phyloP scores from a whole-genome alignment of 768 basidiomycete genomes.

The Amanita jacksonii region DNA sequence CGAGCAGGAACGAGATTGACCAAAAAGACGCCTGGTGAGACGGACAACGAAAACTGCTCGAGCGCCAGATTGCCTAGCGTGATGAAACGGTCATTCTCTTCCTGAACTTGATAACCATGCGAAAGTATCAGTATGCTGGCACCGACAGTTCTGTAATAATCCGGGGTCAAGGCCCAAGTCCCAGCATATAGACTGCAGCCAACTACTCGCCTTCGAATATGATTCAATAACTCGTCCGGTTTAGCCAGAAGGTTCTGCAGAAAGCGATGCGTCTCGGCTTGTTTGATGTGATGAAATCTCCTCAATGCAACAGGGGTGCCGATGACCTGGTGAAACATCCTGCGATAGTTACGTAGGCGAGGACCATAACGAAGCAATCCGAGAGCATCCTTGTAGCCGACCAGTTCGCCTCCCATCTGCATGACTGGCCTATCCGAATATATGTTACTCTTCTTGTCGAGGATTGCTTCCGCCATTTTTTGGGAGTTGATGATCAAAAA shows the following conservation, averaged over 20 bases:
- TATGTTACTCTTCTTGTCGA: constrained; percentile 40
- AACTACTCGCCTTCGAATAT: constrained; percentile 26
- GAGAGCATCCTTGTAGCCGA: constrained; percentile 29
- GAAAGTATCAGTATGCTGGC: constrained; percentile 19
- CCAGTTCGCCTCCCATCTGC: no score
- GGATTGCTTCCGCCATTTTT: constrained; percentile 34
- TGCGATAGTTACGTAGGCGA: constrained; percentile 31
- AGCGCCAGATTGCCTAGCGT: constrained; percentile 17
- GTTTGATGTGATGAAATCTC: constrained; percentile 28
- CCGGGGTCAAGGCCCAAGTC: no score
- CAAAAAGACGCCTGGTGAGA: constrained; percentile 19
- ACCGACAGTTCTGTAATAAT: constrained; percentile 1
- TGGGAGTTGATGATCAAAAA: constrained; percentile 35
- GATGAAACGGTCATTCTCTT: constrained; percentile 23
- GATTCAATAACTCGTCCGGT: constrained; percentile 23
- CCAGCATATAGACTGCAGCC: background rate
- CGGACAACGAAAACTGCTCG: constrained; percentile 15
- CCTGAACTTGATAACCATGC: constrained; percentile 22
- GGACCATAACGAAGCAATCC: constrained; percentile 28
- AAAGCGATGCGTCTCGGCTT: constrained; percentile 30
- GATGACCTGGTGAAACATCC: constrained; percentile 30
- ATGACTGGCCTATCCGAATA: constrained; percentile 55
- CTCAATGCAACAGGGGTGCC: constrained; percentile 29
- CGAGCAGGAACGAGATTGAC: constrained; percentile 20
- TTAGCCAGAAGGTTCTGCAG: constrained; percentile 26